Base-by-base conservation (phyloP, 2,329 filamentous ascomycete genomes). In the Tolypocladium inflatum region DNA sequence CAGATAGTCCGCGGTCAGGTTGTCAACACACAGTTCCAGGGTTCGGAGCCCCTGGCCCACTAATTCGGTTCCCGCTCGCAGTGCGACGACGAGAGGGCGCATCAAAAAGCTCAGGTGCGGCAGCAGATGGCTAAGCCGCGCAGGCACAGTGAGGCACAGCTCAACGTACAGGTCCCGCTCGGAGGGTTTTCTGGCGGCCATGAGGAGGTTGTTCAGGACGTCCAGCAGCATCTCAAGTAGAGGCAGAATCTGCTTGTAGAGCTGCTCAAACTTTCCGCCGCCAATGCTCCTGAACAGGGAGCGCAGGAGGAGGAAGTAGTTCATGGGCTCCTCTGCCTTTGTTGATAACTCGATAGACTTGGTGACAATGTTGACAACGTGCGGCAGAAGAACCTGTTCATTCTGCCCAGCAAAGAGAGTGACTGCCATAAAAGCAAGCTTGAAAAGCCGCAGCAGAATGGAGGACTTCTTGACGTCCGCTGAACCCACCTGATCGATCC, bases 381-480 rank as follows among this genome's bases (percentile, higher is more conserved):
- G 94, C 0, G 95, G 95, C 56, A 97, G 79, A 17, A 99, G 79
- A 2, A 99, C 91, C 69, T 94, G 89, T 73, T 99, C 94, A 66
- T 99, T 99, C 68, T 97, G 92, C 10, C 84, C 81, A 0, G 91
- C 91, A 71, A 99, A 99, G 1, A 99, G 79, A 0, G 94, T 99
- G 43, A 99, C 94, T 0, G 95, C 95, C 94, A 99, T 99, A 72
- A 99, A 99, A 0, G 93, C 96, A 55, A 99, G 76, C 74, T 99
- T 99, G 77, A 97, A 99, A 55, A 99, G 84, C 57, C 95, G 84
- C 55, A 99, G 77, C 39, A 99, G 76, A 54, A 99, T 96, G 7
- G 91, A 93, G 0, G 94, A 93, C 72, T 93, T 96, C 69, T 90
- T 91, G 56, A 94, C 87, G 72, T 99, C 91, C 9, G 89, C 86